Conservation (phyloP, 805 yeast species). For the Wickerhamiella galacta region DNA sequence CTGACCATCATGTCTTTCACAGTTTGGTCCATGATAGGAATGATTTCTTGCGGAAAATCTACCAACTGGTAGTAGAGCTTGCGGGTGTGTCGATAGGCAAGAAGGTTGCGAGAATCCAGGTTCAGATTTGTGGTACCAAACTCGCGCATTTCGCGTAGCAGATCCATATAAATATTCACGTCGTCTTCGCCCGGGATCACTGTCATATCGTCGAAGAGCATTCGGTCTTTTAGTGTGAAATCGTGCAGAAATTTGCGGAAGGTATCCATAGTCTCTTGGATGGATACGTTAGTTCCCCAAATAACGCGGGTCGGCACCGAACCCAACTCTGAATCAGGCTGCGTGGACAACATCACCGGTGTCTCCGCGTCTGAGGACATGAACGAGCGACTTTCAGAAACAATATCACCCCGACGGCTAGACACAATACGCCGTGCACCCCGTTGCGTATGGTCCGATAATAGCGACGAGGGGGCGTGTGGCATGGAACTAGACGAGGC, state of each 20-base stretch:
- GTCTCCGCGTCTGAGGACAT: not conserved
- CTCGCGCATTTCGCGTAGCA: conserved; percentile 55
- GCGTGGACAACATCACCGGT: not conserved
- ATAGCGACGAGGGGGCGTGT: not conserved
- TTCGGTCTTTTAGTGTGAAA: conserved; percentile 64
- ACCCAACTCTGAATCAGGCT: conserved; percentile 14
- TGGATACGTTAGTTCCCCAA: conserved; percentile 97
- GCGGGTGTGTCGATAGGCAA: conserved; percentile 57
- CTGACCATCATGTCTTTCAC: conserved; percentile 71
- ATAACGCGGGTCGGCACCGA: conserved; percentile 73
- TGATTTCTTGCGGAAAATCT: conserved; percentile 90
- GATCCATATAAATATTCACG: conserved; percentile 53
- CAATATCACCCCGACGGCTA: not conserved
- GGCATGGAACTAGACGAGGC: not conserved
- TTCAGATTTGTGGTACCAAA: conserved; percentile 71
- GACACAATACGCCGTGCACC: no score
- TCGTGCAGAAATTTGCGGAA: conserved; percentile 74
- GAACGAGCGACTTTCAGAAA: not conserved
- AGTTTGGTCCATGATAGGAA: conserved; percentile 95
- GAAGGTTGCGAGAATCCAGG: conserved; percentile 64
- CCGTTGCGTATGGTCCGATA: not conserved
- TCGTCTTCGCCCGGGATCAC: conserved; percentile 43
- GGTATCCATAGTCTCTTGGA: conserved; percentile 65
- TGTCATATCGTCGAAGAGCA: conserved; percentile 28
- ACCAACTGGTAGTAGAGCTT: conserved; percentile 72